Percentiles rank a stretch among this genome's conserved stretches.
Evolutionary conservation across 2,329 filamentous ascomycete species (phyloP).

Genomic region (Stagonosporopsis chrysanthemi): DNA sequence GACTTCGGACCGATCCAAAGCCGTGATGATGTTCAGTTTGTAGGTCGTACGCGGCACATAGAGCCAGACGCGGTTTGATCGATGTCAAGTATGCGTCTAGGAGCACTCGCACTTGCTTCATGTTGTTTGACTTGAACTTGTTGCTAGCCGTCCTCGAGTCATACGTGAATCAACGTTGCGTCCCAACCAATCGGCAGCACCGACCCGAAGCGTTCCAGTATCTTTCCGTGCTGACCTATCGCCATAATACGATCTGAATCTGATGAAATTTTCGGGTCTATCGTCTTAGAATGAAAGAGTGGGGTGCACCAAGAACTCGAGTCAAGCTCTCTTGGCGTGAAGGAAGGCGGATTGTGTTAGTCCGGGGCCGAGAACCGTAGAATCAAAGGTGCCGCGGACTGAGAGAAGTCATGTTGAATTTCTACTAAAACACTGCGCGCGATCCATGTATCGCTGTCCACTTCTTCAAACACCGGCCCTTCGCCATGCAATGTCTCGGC

Average conservation of each 20-base stretch:
- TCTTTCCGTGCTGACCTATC: not conserved
- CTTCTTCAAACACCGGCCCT: not conserved
- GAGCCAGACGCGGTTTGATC: too few species aligned
- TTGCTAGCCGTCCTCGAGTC: not conserved
- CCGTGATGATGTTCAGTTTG: not conserved
- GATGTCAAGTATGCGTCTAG: not conserved
- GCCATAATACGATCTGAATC: constrained; percentile 3
- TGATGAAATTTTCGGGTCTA: not conserved
- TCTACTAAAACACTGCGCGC: constrained; percentile 7
- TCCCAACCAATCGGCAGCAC: not conserved
- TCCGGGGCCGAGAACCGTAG: constrained; percentile 1
- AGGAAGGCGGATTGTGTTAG: not conserved
- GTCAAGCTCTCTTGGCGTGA: not conserved
- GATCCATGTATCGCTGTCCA: not conserved
- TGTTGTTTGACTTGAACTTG: not conserved
- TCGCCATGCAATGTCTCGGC: constrained; percentile 5
- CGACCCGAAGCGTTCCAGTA: not conserved
- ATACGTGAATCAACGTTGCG: not conserved
- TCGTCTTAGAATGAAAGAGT: not conserved
- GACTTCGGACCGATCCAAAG: not conserved
- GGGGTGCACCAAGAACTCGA: not conserved
- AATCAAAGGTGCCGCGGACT: not conserved
- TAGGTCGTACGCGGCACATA: not conserved
- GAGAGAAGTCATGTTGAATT: constrained; percentile 9
- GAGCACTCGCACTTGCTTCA: not conserved